A percentile compares a stretch with the other conserved stretches of the same genome.
phyloP scores from a whole-genome alignment of 129 eudicot genomes.

The Deinandra increscens region DNA sequence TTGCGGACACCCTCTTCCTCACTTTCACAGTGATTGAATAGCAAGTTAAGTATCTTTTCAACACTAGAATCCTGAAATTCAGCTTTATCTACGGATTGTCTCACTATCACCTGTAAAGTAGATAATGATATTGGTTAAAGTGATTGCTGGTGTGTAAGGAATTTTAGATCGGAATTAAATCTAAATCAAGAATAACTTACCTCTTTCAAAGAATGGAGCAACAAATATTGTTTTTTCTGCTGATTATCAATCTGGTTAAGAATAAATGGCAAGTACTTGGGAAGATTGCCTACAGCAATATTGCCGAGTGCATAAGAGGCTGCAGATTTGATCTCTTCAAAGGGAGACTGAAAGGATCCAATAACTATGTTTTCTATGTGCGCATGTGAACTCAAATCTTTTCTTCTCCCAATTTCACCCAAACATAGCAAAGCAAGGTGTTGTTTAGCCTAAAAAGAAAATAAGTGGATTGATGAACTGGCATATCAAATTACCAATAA shows the following conservation, averaged over 20 bases:
- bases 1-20: constrained; percentile 99
- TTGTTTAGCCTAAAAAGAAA: constrained; percentile 62
- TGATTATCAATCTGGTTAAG: constrained; percentile 96
- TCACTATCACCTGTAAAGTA: constrained; percentile 77
- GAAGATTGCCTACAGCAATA: constrained; percentile 92
- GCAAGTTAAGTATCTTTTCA: constrained; percentile 83
- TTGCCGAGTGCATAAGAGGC: constrained; percentile 99
- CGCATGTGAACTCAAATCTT: constrained; percentile 84
- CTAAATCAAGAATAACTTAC: constrained; percentile 27
- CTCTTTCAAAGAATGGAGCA: constrained; percentile 97
- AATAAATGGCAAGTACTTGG: constrained; percentile 89
- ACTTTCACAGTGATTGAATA: constrained; percentile 97
- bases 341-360: constrained; percentile 94
- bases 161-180: not conserved
- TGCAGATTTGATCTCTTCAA: constrained; percentile 98
- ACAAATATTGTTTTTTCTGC: constrained; percentile 92
- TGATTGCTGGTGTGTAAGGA: not conserved
- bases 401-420: constrained; percentile 98
- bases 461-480: not conserved
- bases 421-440: constrained; percentile 91
- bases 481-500: not conserved
- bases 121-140: not conserved
- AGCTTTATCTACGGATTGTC: constrained; percentile 98
- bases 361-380: constrained; percentile 91
- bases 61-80: constrained; percentile 93